These are phyloP conservation scores for Quercus aquifolioides DNA, from an alignment of 306 rosid genomes.

Conservation along the genomic window DNA sequence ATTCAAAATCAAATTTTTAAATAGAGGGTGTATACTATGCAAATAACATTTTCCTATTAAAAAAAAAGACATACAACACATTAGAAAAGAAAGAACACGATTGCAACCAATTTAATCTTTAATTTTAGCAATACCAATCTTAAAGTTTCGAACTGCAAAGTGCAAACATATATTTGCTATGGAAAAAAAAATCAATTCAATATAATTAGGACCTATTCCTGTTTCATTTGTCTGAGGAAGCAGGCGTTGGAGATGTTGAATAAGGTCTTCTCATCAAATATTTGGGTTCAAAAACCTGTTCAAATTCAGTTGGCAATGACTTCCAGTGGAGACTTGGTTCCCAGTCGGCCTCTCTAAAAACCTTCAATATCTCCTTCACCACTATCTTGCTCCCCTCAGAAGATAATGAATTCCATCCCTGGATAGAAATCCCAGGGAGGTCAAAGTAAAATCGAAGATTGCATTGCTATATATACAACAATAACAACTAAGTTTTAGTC, in stretches of 20 bases:
- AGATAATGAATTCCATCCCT: constrained; percentile 84
- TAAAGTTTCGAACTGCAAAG: neutral
- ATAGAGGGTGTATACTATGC: too few relatives aligned
- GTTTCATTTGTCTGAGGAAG: neutral
- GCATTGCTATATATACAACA: neutral
- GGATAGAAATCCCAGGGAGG: neutral
- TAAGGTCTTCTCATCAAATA: constrained; percentile 27
- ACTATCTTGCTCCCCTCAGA: constrained; percentile 64
- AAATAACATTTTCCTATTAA: too few relatives aligned
- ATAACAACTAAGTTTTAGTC: too few relatives aligned
- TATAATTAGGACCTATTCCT: neutral
- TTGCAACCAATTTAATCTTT: too few relatives aligned
- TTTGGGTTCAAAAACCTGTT: constrained; percentile 31
- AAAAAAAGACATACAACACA: too few relatives aligned
- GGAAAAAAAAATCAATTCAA: neutral
- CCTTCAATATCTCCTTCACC: constrained; percentile 55
- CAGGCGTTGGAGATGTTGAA: neutral
- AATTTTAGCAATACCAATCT: neutral
- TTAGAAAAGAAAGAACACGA: too few relatives aligned
- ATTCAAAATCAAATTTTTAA: too few relatives aligned
- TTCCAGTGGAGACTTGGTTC: constrained; percentile 53
- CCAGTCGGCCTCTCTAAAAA: constrained; percentile 63
- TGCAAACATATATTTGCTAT: neutral
- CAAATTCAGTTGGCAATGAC: constrained; percentile 52
- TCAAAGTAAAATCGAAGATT: neutral